phyloP scores from a whole-genome alignment of 2,329 filamentous ascomycete genomes.

The Leptographium radiaticola region DNA sequence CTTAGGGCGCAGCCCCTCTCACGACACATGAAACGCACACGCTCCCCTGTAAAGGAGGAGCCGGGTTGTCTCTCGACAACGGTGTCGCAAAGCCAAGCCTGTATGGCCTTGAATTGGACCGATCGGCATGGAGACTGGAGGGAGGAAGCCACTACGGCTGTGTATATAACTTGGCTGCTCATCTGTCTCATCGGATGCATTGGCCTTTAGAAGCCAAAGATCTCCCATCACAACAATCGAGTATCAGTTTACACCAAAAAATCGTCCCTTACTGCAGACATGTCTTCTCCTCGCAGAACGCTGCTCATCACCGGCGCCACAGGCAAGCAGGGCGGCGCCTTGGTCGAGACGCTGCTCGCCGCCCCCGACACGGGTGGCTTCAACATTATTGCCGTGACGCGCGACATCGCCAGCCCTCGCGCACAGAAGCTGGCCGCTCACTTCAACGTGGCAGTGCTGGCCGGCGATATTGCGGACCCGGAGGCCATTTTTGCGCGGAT shows the following conservation, averaged over 20 bases:
- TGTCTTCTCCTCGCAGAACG: neutral
- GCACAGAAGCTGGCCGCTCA: conserved; percentile 23
- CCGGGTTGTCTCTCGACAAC: neutral
- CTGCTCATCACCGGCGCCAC: conserved; percentile 14
- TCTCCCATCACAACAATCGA: neutral
- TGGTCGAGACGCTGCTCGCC: conserved; percentile 9
- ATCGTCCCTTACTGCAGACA: neutral
- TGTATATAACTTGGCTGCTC: neutral
- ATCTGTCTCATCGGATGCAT: neutral
- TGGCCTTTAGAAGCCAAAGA: too few relatives aligned
- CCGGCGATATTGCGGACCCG: conserved; percentile 23
- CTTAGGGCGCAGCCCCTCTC: neutral
- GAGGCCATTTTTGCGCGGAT: conserved; percentile 25
- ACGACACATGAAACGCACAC: neutral
- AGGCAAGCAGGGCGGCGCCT: conserved; percentile 10
- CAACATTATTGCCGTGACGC: conserved; percentile 15
- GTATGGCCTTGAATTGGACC: neutral
- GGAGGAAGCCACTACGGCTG: neutral
- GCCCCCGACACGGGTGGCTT: neutral
- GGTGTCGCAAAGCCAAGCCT: neutral
- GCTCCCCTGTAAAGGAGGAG: neutral
- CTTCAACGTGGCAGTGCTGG: conserved; percentile 35
- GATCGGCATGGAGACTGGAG: neutral
- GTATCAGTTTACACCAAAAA: too few relatives aligned
- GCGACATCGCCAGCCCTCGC: conserved; percentile 13